phyloP scores from a whole-genome alignment of 352 stramenopile species.

The Pythium utonaiense region DNA sequence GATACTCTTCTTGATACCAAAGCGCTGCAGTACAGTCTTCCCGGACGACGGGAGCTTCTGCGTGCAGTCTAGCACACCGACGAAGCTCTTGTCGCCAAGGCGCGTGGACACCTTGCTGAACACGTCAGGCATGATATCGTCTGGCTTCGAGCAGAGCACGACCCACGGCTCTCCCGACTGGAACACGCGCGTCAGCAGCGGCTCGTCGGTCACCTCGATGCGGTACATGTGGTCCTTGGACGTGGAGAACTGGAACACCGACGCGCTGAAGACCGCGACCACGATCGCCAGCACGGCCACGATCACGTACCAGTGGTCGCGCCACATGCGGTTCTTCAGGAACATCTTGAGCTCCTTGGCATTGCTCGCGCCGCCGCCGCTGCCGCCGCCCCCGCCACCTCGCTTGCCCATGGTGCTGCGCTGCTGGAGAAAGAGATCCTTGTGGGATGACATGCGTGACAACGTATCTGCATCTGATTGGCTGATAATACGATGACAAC shows the following conservation, averaged over 20 bases:
- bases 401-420: conserved; percentile 29
- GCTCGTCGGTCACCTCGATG: conserved; percentile 51
- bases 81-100: conserved; percentile 48
- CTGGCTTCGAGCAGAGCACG: conserved; percentile 64
- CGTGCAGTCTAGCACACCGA: conserved; percentile 75
- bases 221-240: conserved; percentile 60
- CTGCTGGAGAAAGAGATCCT: conserved; percentile 2
- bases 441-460: conserved; percentile 3
- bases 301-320: conserved; percentile 67
- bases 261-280: conserved; percentile 53
- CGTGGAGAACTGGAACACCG: conserved; percentile 64
- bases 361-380: conserved; percentile 42
- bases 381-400: conserved; percentile 21
- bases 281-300: conserved; percentile 43
- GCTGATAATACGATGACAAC: conserved; percentile 1
- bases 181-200: conserved; percentile 67
- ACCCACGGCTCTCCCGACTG: conserved; percentile 78
- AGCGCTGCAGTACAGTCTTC: conserved; percentile 60
- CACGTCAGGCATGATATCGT: conserved; percentile 68
- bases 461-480: conserved; percentile 20
- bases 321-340: conserved; percentile 79
- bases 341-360: conserved; percentile 79
- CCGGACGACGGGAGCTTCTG: conserved; percentile 50
- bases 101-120: conserved; percentile 63
- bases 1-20: conserved; percentile 57